Base-by-base conservation (phyloP, 768 basidiomycete species). In the Leccinum uliginosum region DNA sequence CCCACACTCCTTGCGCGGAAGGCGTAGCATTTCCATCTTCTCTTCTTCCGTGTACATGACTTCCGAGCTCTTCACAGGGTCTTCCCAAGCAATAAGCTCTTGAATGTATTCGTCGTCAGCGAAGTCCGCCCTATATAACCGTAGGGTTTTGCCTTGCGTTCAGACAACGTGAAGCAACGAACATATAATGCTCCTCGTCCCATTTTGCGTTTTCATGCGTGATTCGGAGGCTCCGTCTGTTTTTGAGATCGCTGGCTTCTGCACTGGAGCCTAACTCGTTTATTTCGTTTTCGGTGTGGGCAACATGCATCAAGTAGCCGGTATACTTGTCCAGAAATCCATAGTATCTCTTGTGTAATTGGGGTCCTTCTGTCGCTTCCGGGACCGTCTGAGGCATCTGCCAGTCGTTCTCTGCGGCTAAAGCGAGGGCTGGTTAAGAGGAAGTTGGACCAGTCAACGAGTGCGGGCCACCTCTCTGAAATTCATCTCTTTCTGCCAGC, bases 141-240 rank as follows among this genome's bases (percentile, higher is more conserved):
- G 59, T 23, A 62, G 44, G 48, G 57, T 50, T 40, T 47, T 43
- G 21, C 46, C 32, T 10, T 9, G 50, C n/a, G 21, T 34, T 23
- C 34, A 43, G 11, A 51, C 5, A 46, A 51, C 34, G 51, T 32
- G 46, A 54, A 82, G 12, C 21, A 32, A 72, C 70, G 53, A 70
- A 91, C 91, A 91, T 85, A 67, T 93, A 93, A 72, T 93, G 77
- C 63, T 92, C 90, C 64, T 83, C 84, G 62, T 93, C 86, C 81
- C 86, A 94, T 71, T 91, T 92, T 29, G 79, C 76, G 38, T 92
- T 77, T 68, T 93, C 91, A 59, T 83, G 84, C 54, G 73, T 68
- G 11, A 83, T 60, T 49, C 90, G 80, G 57, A 75, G 76, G 43
- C 57, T 62, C 27, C 83, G 77, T 35, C 90, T 80, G 59, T 86